Evolutionary conservation across 2,329 filamentous ascomycete species (phyloP), one percentile per base, ranked within the genome.

Genomic region (Stagonosporopsis chrysanthemi): DNA sequence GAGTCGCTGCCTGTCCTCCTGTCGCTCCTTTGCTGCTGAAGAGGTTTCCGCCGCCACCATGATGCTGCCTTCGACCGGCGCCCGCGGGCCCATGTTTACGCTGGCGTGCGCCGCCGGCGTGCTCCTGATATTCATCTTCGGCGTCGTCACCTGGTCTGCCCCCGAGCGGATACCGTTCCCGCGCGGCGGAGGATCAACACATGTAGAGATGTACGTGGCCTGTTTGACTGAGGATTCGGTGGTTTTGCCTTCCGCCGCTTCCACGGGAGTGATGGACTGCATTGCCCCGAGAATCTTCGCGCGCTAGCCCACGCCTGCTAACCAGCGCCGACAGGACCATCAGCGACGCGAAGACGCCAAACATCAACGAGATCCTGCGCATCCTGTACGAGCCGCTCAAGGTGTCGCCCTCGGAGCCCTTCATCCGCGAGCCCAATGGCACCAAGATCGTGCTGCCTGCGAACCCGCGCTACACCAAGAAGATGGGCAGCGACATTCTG

Each of bases 111-210:
- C 67, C 56, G 70, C 71, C n/a, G 70, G 67, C 24, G 64, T 62
- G 26, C 63, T 74, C 17, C 58, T 76, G 22, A 53, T 75, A 43
- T 72, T 75, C 56, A 63, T 73, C 52, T 70, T 76, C 28, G 73
- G 69, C 26, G 68, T 76, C 36, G 64, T 75, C 59, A 70, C 72
- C 24, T 76, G 70, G 71, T 71, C 71, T 49, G 66, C 64, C 24
- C 72, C 71, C 14, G 58, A 68, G 35, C 55, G 62, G 17, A 62
- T 74, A 19, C 56, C 67, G 2, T 70, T 73, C 23, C 57, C 61
- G 2, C 65, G 65, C 51, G 33, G 19, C 24, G 40, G 46, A 43
- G 58, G 47, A 7, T 53, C 62, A 29, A 62, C 63, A 24, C 65
- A 66, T 40, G 61, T 67, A 14, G 66, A 69, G 24, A 61, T 69